Percentiles rank a stretch among this genome's conserved stretches.
phyloP scores from a whole-genome alignment of 1,284 basidiomycete genomes.

The Mycena citricolor region DNA sequence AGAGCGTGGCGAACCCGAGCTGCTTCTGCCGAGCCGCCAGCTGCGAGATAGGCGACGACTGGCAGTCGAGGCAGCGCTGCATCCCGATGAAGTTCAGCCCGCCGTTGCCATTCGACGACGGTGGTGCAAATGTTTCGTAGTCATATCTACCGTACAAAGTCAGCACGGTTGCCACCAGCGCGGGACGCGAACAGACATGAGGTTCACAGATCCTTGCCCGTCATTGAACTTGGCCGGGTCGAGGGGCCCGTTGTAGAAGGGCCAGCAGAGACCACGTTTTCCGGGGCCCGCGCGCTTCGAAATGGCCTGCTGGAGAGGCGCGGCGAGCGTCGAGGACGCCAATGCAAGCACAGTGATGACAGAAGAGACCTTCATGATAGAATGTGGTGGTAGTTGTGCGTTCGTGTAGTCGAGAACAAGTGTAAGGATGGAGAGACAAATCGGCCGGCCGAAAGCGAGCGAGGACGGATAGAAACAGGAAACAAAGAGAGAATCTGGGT shows the following conservation, averaged over 20 bases:
- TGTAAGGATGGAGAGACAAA: too few species aligned
- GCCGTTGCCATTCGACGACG: slow-evolving; percentile 32
- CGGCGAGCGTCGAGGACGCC: background rate
- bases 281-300: slow-evolving; percentile 7
- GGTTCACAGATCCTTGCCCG: slow-evolving; percentile 7
- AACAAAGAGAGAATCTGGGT: too few species aligned
- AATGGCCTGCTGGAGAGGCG: background rate
- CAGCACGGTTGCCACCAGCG: background rate
- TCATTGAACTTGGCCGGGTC: slow-evolving; percentile 14
- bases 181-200: background rate
- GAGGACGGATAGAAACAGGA: too few species aligned
- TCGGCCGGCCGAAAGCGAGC: too few species aligned
- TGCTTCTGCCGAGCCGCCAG: slow-evolving; percentile 31
- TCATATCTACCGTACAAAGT: slow-evolving; percentile 15
- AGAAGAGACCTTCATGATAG: slow-evolving; percentile 6
- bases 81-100: slow-evolving; percentile 40
- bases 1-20: slow-evolving; percentile 35
- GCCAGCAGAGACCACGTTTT: slow-evolving; percentile 15
- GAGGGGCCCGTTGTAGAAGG: slow-evolving; percentile 12
- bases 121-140: slow-evolving; percentile 30
- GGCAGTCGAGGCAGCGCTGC: slow-evolving; percentile 38
- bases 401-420: too few species aligned
- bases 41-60: slow-evolving; percentile 35
- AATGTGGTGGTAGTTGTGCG: too few species aligned
- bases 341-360: background rate